Percentiles rank a stretch among this genome's conserved stretches.
Conservation (phyloP, 495 filamentous ascomycete genomes). For the Aspergillus affinis region DNA sequence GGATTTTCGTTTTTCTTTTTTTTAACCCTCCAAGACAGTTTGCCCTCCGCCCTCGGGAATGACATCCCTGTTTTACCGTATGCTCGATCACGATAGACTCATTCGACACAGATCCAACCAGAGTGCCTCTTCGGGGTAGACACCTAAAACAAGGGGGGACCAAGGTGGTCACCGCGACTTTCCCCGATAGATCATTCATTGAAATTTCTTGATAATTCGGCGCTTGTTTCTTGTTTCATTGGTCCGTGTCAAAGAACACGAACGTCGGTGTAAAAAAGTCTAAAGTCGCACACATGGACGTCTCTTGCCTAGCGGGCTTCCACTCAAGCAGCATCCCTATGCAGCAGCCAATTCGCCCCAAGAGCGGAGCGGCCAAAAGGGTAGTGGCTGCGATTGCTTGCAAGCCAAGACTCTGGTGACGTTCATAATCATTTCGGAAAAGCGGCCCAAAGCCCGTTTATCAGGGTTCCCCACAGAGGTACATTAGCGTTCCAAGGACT, state of each 20-base stretch:
- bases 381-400: slow-evolving; percentile 14
- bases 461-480: slow-evolving; percentile 26
- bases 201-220: slow-evolving; percentile 1
- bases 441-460: slow-evolving; percentile 25
- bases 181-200: slow-evolving; percentile 10
- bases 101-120: background rate
- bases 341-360: background rate
- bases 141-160: slow-evolving; percentile 4
- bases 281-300: background rate
- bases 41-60: background rate
- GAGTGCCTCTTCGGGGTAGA: background rate
- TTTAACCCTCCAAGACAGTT: background rate
- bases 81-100: background rate
- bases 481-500: slow-evolving; percentile 19
- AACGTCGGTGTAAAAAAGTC: background rate
- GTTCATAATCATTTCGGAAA: slow-evolving; percentile 24
- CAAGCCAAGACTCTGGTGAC: slow-evolving; percentile 23
- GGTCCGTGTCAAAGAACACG: background rate
- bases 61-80: background rate
- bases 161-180: slow-evolving; percentile 4
- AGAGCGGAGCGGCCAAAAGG: slow-evolving; percentile 6
- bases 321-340: background rate
- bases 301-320: background rate
- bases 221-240: background rate
- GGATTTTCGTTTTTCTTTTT: background rate